These are phyloP conservation scores for Tuber indicum DNA, from an alignment of 495 filamentous ascomycete species.

Conservation along the genomic window DNA sequence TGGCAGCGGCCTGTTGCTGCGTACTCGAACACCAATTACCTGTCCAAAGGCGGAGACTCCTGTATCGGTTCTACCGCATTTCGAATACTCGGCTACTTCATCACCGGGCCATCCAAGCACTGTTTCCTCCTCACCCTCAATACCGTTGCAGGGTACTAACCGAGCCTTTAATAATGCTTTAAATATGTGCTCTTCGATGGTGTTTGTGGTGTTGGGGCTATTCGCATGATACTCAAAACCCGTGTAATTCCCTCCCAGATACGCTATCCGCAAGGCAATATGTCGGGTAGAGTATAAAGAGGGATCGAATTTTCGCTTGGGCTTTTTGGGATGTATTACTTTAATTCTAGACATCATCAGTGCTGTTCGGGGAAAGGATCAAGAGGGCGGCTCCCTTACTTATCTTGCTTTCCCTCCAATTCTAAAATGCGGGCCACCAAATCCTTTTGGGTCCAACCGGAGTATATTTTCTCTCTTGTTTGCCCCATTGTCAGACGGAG, in stretches of 20 bases:
- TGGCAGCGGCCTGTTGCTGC: conserved; percentile 62
- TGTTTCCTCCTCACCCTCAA: conserved; percentile 42
- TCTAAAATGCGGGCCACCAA: conserved; percentile 59
- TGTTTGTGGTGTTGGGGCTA: conserved; percentile 61
- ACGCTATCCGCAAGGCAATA: conserved; percentile 89
- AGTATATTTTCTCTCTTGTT: conserved; percentile 44
- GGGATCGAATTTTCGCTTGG: conserved; percentile 59
- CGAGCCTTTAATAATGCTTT: conserved; percentile 72
- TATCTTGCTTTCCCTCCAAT: conserved; percentile 58
- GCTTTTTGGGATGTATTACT: conserved; percentile 42
- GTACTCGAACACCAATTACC: conserved; percentile 73
- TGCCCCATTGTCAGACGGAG: conserved; percentile 27
- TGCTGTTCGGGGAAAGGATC: conserved; percentile 4
- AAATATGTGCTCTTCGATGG: conserved; percentile 88
- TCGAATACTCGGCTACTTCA: conserved; percentile 78
- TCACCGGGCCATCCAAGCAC: conserved; percentile 56
- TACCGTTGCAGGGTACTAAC: conserved; percentile 63
- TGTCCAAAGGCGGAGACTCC: conserved; percentile 97
- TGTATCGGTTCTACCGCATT: conserved; percentile 85
- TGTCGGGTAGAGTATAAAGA: conserved; percentile 73
- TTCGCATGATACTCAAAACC: conserved; percentile 76
- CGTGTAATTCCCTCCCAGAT: conserved; percentile 82
- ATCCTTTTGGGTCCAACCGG: conserved; percentile 58
- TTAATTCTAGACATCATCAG: conserved; percentile 18
- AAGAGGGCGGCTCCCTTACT: conserved; percentile 43